These are phyloP conservation scores for Hygrophorus pudorinus DNA, from an alignment of 768 basidiomycete genomes.

Conservation along the genomic window DNA sequence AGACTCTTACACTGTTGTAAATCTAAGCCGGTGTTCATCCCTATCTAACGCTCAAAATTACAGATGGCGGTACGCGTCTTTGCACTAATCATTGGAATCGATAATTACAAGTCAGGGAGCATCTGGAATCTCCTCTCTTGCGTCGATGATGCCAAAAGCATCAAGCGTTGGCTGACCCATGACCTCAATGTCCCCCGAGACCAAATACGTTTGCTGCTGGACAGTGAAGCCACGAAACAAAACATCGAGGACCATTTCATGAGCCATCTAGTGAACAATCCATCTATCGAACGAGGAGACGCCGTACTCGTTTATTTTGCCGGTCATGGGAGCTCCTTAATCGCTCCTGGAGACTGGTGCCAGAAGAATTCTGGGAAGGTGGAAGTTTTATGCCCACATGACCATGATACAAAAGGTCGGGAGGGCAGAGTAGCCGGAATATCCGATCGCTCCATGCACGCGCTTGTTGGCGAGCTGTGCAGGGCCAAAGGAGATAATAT, in stretches of 20 bases:
- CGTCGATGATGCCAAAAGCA: conserved; percentile 50
- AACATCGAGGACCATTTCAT: conserved; percentile 53
- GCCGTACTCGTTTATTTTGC: conserved; percentile 64
- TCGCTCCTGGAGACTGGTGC: conserved; percentile 55
- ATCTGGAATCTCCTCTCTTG: conserved; percentile 63
- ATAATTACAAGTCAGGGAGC: conserved; percentile 52
- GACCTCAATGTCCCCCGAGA: conserved; percentile 48
- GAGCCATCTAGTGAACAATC: conserved; percentile 54
- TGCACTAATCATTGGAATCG: conserved; percentile 60
- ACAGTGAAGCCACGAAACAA: conserved; percentile 50
- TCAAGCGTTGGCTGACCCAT: conserved; percentile 47
- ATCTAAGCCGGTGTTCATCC: conserved; percentile 21
- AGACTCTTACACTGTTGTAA: no score
- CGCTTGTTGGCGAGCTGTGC: conserved; percentile 49
- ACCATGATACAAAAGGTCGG: conserved; percentile 43
- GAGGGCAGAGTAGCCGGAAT: conserved; percentile 49
- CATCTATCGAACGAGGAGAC: conserved; percentile 47
- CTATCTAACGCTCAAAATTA: neutral
- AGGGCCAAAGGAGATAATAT: conserved; percentile 58
- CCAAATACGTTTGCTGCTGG: conserved; percentile 46
- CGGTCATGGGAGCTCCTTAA: conserved; percentile 56
- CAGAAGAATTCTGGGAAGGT: conserved; percentile 28
- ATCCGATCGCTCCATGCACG: conserved; percentile 54
- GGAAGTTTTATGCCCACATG: conserved; percentile 57
- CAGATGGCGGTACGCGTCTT: conserved; percentile 36